phyloP scores from a whole-genome alignment of 106 monocot species.

The Dioscorea alata region DNA sequence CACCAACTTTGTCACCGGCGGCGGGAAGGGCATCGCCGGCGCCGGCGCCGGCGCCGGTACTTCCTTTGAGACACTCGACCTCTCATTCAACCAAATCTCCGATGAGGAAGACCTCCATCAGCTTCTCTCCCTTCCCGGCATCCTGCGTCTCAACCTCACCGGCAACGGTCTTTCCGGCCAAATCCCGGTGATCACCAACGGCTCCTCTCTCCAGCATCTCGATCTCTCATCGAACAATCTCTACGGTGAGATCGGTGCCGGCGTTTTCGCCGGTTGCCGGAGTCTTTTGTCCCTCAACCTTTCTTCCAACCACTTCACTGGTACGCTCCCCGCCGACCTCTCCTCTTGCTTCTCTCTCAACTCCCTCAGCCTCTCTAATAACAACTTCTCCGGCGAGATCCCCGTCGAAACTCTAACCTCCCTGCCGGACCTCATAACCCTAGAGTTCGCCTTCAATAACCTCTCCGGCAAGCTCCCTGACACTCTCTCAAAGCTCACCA shows the following conservation, averaged over 20 bases:
- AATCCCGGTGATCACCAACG: constrained; percentile 35
- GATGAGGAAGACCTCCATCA: constrained; percentile 16
- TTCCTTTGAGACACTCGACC: constrained; percentile 38
- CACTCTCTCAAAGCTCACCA: constrained; percentile 26
- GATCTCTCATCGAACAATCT: constrained; percentile 48
- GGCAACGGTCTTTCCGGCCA: constrained; percentile 35
- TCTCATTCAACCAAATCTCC: constrained; percentile 57
- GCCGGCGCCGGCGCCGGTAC: neutral
- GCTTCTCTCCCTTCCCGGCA: constrained; percentile 10
- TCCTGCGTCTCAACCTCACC: constrained; percentile 27
- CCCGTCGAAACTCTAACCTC: constrained; percentile 19
- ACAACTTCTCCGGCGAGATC: constrained; percentile 67
- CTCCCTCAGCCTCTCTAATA: constrained; percentile 45
- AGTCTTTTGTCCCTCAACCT: constrained; percentile 42
- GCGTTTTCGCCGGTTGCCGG: constrained; percentile 20
- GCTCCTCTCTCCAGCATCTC: constrained; percentile 30
- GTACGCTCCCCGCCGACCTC: constrained; percentile 40
- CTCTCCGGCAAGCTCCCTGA: constrained; percentile 30
- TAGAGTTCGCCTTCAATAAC: constrained; percentile 41
- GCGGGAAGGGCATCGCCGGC: constrained; percentile 1
- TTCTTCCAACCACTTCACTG: constrained; percentile 61
- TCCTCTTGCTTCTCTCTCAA: constrained; percentile 27
- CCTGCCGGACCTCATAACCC: constrained; percentile 19
- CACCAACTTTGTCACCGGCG: constrained; percentile 13
- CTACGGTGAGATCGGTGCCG: constrained; percentile 24